phyloP scores from a whole-genome alignment of 257 asterid genomes.

The Marsdenia floribunda region DNA sequence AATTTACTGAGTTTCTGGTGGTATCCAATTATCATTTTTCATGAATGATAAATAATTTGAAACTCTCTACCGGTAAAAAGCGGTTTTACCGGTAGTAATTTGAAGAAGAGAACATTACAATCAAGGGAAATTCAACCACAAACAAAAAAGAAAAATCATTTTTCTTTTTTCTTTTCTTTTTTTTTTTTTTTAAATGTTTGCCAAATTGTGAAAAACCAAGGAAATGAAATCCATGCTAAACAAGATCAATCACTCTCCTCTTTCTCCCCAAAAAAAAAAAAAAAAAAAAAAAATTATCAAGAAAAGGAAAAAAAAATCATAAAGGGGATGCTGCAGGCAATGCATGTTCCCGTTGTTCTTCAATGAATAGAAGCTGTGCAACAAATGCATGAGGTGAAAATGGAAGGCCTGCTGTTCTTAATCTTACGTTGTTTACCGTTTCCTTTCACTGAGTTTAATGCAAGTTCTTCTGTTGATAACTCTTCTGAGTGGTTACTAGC shows the following conservation, averaged over 20 bases:
- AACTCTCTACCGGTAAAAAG: neutral
- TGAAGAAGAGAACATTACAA: neutral
- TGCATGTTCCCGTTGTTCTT: neutral
- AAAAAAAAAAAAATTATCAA: neutral
- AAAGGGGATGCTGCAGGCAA: neutral
- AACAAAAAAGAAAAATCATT: neutral
- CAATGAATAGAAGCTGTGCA: conserved; percentile 49
- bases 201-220: neutral
- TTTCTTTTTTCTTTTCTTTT: too few species aligned
- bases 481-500: conserved; percentile 15
- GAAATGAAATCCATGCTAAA: neutral
- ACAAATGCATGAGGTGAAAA: conserved; percentile 71
- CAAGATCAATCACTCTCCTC: conserved; percentile 2
- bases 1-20: too few species aligned
- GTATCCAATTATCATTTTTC: neutral
- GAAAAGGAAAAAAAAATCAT: neutral
- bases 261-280: neutral
- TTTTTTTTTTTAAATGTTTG: too few species aligned
- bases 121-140: neutral
- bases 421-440: conserved; percentile 33
- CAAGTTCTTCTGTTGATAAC: conserved; percentile 25
- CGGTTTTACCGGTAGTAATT: too few species aligned
- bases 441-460: conserved; percentile 21
- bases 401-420: conserved; percentile 34
- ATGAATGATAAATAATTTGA: neutral